Conservation (phyloP, 805 yeast species). For the Scheffersomyces coipomensis region DNA sequence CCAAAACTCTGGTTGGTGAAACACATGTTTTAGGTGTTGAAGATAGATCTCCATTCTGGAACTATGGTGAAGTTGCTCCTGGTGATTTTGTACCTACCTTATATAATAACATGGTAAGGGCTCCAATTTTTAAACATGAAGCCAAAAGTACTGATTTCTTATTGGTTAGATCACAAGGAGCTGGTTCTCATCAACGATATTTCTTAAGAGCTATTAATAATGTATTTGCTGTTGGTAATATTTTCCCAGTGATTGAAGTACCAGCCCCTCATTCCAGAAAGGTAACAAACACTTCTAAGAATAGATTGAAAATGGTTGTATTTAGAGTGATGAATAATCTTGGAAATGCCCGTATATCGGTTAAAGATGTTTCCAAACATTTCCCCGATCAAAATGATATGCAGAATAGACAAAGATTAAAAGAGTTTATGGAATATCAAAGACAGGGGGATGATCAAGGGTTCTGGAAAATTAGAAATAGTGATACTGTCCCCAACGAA, state of each 20-base stretch:
- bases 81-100: conserved; percentile 93
- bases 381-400: conserved; percentile 97
- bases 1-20: conserved; percentile 87
- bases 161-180: conserved; percentile 75
- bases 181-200: conserved; percentile 68
- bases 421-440: conserved; percentile 97
- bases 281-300: conserved; percentile 89
- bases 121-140: conserved; percentile 91
- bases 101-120: conserved; percentile 87
- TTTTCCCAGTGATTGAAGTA: conserved; percentile 88
- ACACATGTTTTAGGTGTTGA: conserved; percentile 95
- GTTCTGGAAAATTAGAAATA: conserved; percentile 78
- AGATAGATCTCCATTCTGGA: conserved; percentile 97
- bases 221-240: conserved; percentile 86
- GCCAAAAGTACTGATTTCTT: conserved; percentile 76
- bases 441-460: conserved; percentile 94
- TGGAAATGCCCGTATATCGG: conserved; percentile 71
- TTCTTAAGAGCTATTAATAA: conserved; percentile 68
- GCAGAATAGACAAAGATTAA: conserved; percentile 92
- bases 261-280: conserved; percentile 98
- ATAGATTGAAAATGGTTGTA: conserved; percentile 90
- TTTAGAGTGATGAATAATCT: conserved; percentile 79
- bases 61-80: conserved; percentile 92
- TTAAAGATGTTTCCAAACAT: conserved; percentile 84
- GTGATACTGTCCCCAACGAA: conserved; percentile 64